Base-by-base conservation (phyloP, 2,329 filamentous ascomycete genomes). In the Cladorrhinum sp. region DNA sequence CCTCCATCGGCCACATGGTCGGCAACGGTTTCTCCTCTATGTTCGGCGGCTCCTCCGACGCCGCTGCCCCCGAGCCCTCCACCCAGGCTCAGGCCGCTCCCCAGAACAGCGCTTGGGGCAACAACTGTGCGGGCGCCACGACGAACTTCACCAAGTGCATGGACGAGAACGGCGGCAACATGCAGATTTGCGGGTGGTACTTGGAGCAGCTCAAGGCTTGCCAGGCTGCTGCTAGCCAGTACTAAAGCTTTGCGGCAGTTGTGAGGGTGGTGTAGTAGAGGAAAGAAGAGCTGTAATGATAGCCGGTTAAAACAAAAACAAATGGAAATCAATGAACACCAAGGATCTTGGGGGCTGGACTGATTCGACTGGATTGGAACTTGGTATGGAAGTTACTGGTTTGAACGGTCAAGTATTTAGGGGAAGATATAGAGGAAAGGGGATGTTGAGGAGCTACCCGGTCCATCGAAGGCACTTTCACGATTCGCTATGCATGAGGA, bases 151-250 rank as follows among this genome's bases (percentile, higher is more conserved):
- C 92, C 71, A 89, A 88, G 80, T 99, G 95, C 84, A 89, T 99
- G 88, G 93, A 98, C 76, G 91, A 98, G 73, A 90, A 99, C 77
- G 81, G 87, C 74, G 95, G 95, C 69, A 92, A 95, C 79, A 87
- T 99, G 89, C 88, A 89, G 74, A 96, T 97, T 74, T 99, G 95
- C 81, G 90, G 90, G 68, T 99, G 93, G 93, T 99, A 99, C 77
- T 80, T 99, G 70, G 95, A 99, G 76, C 93, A 99, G 85, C 83
- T 99, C 77, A 93, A 93, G 83, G 89, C 90, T 59, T 93, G 90
- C 83, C 90, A 93, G 81, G 79, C 85, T 66, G 90, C 91, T 69
- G 88, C 90, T 58, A 85, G 81, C 76, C 85, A 80, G 69, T 91
- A 91, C 79, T 91, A 86, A 74, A 63, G 58, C 59, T 50, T 8